Evolutionary conservation across 83 land plant species (phyloP), one percentile per base, ranked within the genome.

Genomic region (Isoetes engelmannii): DNA sequence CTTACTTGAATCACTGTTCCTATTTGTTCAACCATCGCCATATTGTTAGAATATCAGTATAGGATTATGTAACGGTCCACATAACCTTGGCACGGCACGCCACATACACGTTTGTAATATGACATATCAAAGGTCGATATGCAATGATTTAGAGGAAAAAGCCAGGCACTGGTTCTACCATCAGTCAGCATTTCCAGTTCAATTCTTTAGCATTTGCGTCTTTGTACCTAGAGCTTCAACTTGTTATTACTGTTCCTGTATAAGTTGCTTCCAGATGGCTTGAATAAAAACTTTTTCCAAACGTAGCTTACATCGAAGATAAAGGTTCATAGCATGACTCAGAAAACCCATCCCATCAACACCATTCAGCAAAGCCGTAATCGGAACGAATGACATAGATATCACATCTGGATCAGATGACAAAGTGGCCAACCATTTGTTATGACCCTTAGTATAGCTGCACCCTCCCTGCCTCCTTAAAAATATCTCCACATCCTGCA

Each of bases 341-440:
- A 64, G 45, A 41, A 64, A 64, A 9, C 67, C 47, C 7, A 9
- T 64, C n/a, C 67, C 67, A 44, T 44, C 47, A 9, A 64, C 47
- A 3, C 67, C 67, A 64, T 12, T 41, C 49, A 64, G 67, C 17
- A 64, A 44, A 44, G 67, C 18, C 7, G 67, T 44, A 1, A 63
- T 64, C 6, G 67, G 67, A 47, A 64, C 67, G 3, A 64, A 64
- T 15, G 67, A 64, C 67, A 64, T 64, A 44, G 67, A 3, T 64
- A 64, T 44, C 12, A 64, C 67, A 18, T 64, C 67, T 9, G 67
- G 67, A 9, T 44, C 47, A 10, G 12, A 44, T 41, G 67, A 41
- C n/a, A 64, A 44, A 21, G 67, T 37, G 9, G 47, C 13, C 12
- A 64, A 44, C 67, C 67, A 64, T 7, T 9, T n/a, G 17, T 17